Evolutionary conservation across 805 yeast genomes (phyloP), one percentile per base, ranked within the genome.

Genomic region (Metschnikowia cubensis): DNA sequence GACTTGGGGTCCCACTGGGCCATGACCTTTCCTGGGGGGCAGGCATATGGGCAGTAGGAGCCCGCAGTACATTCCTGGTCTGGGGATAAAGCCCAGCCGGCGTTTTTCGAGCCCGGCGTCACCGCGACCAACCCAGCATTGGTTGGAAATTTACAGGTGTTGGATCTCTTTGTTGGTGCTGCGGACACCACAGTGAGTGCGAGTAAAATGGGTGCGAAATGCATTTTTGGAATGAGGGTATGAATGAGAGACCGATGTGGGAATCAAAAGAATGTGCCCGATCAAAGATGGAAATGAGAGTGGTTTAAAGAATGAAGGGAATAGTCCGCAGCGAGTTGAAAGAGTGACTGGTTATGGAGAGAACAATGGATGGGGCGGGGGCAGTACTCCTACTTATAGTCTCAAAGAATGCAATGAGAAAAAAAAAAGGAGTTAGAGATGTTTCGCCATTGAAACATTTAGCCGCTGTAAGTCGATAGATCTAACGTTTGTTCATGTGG

Each of bases 21-120:
- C 85, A 85, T 84, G 49, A 89, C 67, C 66, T 87, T 81, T 51
- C 97, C 97, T 37, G 96, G 87, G 15, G 89, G 83, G 65, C 97
- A 89, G 15, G 96, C 96, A 66, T 85, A 90, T 31, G 96, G 96
- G 68, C 96, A 89, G 79, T 83, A 90, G 31, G 75, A 69, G n/a
- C 94, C 96, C 22, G 85, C 74, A 3, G 82, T 66, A 68, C 97
- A 89, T 35, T 74, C 60, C 60, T 83, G 85, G 66, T 87, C 94
- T 45, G 81, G 82, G 57, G 83, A 79, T 79, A 87, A 76, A 45
- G 96, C 96, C 96, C 96, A 90, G 21, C 96, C 96, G 45, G 77
- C 90, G 59, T 85, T 86, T 15, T 65, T 57, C 29, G 82, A 78
- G 34, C 65, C 64, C 6, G 76, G 71, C 46, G 89, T 83, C 45